Base-by-base conservation (phyloP, 2,329 filamentous ascomycete genomes). In the Paraphoma chrysanthemicola region DNA sequence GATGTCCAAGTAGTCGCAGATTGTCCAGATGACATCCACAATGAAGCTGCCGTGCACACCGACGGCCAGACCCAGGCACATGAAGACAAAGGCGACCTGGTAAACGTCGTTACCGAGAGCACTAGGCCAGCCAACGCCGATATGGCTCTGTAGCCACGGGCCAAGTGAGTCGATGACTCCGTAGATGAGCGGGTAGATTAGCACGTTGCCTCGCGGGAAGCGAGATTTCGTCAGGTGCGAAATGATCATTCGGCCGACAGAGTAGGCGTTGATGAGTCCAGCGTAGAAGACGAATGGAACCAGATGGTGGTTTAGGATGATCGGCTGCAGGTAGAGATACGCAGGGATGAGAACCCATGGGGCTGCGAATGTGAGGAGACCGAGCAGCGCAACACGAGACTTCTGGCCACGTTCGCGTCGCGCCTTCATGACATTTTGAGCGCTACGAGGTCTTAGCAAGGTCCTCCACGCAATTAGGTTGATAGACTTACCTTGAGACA, bases 31-130 rank as follows among this genome's bases (percentile, higher is more conserved):
- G 54, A 98, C 93, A 75, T 98, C 95, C 31, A 96, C 91, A 54
- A 98, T 92, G 76, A 99, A 99, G 77, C 93, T 97, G 57, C 92
- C 93, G 79, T 99, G 97, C n/a, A 98, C 88, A 33, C 95, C 95
- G 46, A 97, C 76, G 0, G 90, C 90, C 56, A 92, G 80, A 23
- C 95, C 95, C 23, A 98, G 80, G 80, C 93, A 94, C 72, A 88
- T 85, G 78, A 97, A 98, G 74, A 97, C 86, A 77, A 93, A 97
- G 2, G 92, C 90, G 47, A 97, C 90, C 80, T 97, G 93, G 76
- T 96, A 96, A n/a, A 90, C 86, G 48, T 83, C 90, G 60, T 86
- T 82, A 5, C 77, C 76, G 17, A 79, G 59, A 14, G 77, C 77
- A 51, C 74, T 77, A 6, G 77, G 77, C 76, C 76, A 78, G 6